These are phyloP conservation scores for Diphasiastrum complanatum DNA, from an alignment of 83 land plant species.

Conservation along the genomic window DNA sequence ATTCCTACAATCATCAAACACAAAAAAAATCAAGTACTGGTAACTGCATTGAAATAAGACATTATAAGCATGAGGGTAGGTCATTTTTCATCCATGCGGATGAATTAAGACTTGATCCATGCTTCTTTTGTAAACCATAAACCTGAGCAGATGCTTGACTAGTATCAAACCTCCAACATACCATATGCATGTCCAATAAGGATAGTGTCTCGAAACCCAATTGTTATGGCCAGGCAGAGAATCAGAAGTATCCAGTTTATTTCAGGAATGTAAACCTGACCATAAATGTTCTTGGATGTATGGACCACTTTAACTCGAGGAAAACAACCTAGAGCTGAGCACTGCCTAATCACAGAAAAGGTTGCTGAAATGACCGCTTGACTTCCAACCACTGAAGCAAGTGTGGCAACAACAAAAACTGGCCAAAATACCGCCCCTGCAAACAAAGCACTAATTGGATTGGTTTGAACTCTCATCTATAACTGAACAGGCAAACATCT, in stretches of 20 bases:
- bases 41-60: no score
- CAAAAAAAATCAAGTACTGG: no score
- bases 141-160: no score
- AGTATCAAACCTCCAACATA: no score
- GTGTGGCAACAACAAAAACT: slow-evolving; percentile 1
- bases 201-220: background rate
- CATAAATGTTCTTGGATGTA: background rate
- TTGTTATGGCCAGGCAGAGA: background rate
- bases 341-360: background rate
- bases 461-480: no score
- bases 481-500: no score
- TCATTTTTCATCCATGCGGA: no score
- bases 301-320: background rate
- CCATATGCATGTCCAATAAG: background rate
- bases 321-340: background rate
- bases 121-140: no score
- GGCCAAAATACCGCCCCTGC: background rate
- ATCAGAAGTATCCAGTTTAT: no score
- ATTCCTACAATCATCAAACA: background rate
- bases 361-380: no score
- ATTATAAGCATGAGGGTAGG: no score
- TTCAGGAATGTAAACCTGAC: background rate
- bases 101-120: no score
- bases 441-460: background rate
- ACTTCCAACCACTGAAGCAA: background rate